Conservation (phyloP, 2,329 filamentous ascomycete species). For the Ceratocystis cacaofunesta region DNA sequence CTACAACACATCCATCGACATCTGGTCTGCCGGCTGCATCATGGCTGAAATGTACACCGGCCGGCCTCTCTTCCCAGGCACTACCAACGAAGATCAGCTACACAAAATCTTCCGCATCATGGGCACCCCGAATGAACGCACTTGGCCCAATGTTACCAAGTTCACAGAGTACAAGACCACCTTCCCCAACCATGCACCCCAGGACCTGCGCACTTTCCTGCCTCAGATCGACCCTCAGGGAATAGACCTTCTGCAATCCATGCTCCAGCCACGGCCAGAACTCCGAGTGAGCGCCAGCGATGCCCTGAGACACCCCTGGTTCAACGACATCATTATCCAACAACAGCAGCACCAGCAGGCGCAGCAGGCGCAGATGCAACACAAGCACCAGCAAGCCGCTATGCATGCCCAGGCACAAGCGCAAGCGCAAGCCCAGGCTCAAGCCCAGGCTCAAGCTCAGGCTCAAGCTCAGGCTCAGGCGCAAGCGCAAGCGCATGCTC, state of each 20-base stretch:
- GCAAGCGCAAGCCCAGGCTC: conserved; percentile 5
- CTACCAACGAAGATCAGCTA: conserved; percentile 95
- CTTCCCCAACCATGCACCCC: conserved; percentile 87
- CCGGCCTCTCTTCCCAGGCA: conserved; percentile 86
- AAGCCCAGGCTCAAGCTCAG: conserved; percentile 13
- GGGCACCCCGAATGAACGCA: conserved; percentile 90
- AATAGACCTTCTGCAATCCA: conserved; percentile 71
- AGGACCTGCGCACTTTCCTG: conserved; percentile 73
- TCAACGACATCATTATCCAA: conserved; percentile 54
- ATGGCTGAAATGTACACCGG: conserved; percentile 99
- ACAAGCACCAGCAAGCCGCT: conserved; percentile 26
- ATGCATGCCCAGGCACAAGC: conserved; percentile 28
- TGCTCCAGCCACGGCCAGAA: conserved; percentile 88
- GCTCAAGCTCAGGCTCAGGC: conserved; percentile 14
- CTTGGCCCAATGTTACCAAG: conserved; percentile 87
- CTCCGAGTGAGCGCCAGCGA: conserved; percentile 77
- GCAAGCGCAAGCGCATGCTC: conserved; percentile 12
- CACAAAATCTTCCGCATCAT: conserved; percentile 96
- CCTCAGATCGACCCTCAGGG: conserved; percentile 80
- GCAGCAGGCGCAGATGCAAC: conserved; percentile 11
- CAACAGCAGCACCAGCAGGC: conserved; percentile 31
- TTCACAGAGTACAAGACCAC: conserved; percentile 96
- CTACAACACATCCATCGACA: conserved; percentile 99
- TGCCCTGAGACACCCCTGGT: conserved; percentile 85
- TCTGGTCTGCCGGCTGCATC: conserved; percentile 98